phyloP scores from a whole-genome alignment of 2,329 filamentous ascomycete genomes.

The Mycosphaerella sp. region DNA sequence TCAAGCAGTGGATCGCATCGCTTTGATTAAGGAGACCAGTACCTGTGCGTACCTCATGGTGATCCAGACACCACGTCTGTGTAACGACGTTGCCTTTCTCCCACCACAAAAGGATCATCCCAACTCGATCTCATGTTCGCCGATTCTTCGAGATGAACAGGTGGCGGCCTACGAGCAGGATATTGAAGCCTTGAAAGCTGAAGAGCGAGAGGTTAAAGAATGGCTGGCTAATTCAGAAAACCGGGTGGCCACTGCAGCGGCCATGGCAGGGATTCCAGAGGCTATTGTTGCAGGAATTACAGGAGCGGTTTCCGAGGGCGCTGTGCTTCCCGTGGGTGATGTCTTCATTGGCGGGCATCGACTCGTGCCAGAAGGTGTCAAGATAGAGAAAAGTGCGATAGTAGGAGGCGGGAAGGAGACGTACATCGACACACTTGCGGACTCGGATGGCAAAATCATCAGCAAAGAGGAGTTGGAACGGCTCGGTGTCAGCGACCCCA shows the following conservation, averaged over 20 bases:
- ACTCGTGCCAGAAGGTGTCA: conserved; percentile 49
- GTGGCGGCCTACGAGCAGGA: conserved; percentile 31
- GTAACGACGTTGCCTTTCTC: conserved; percentile 77
- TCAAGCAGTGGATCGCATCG: conserved; percentile 67
- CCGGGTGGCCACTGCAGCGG: conserved; percentile 23
- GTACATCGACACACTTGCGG: conserved; percentile 47
- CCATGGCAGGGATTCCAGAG: conserved; percentile 29
- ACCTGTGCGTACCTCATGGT: conserved; percentile 93
- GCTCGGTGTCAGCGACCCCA: conserved; percentile 60
- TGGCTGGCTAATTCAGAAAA: conserved; percentile 23
- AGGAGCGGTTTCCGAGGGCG: conserved; percentile 1
- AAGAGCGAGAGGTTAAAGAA: conserved; percentile 19
- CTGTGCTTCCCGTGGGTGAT: conserved; percentile 45
- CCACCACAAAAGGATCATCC: conserved; percentile 72
- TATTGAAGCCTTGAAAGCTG: conserved; percentile 19
- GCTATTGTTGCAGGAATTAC: conserved; percentile 27
- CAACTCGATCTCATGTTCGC: conserved; percentile 68
- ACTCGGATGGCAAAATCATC: conserved; percentile 49
- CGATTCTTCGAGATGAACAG: conserved; percentile 58
- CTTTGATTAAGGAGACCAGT: conserved; percentile 86
- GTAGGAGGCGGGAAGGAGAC: conserved; percentile 49
- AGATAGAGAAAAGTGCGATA: conserved; percentile 49
- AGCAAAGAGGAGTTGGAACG: conserved; percentile 45
- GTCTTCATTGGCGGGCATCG: conserved; percentile 53
- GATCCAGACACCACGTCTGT: conserved; percentile 80